These are phyloP conservation scores for Chrysanthemum lavandulifolium DNA, from an alignment of 129 eudicot genomes.

Conservation along the genomic window DNA sequence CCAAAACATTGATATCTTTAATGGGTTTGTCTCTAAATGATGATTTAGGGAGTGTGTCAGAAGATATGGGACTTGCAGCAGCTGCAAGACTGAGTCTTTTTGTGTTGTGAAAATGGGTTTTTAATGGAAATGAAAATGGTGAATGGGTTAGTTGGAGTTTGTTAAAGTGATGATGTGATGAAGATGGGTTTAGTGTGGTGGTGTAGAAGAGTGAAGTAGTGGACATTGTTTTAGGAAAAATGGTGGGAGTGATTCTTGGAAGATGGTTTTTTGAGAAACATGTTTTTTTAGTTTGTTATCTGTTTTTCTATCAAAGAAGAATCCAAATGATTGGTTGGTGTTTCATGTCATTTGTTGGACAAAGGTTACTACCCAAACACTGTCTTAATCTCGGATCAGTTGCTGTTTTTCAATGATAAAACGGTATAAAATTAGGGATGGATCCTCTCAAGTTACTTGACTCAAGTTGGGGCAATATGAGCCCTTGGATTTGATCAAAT, in stretches of 20 bases:
- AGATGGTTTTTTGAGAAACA: neutral
- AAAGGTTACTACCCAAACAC: neutral
- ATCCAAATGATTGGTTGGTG: slow-evolving; percentile 37
- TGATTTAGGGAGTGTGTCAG: slow-evolving; percentile 42
- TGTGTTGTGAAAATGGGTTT: slow-evolving; percentile 27
- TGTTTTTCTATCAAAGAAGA: slow-evolving; percentile 19
- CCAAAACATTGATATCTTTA: slow-evolving; percentile 74
- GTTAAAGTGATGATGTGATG: slow-evolving; percentile 35
- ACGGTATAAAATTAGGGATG: too few species aligned
- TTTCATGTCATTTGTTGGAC: neutral
- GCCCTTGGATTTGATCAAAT: too few species aligned
- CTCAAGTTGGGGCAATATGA: too few species aligned
- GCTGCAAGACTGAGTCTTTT: slow-evolving; percentile 39
- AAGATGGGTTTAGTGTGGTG: slow-evolving; percentile 40
- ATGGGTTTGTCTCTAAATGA: slow-evolving; percentile 68
- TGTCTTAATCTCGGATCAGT: neutral
- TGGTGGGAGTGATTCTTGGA: slow-evolving; percentile 15
- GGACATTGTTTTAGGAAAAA: slow-evolving; percentile 48
- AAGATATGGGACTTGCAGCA: slow-evolving; percentile 35
- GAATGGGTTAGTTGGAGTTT: slow-evolving; percentile 55
- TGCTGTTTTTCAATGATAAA: too few species aligned
- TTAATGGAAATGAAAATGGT: slow-evolving; percentile 34
- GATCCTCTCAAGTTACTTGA: too few species aligned
- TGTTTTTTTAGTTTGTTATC: slow-evolving; percentile 16
- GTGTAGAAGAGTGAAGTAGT: slow-evolving; percentile 39